Conservation (phyloP, 2,329 filamentous ascomycete genomes). For the Talaromyces sp. region DNA sequence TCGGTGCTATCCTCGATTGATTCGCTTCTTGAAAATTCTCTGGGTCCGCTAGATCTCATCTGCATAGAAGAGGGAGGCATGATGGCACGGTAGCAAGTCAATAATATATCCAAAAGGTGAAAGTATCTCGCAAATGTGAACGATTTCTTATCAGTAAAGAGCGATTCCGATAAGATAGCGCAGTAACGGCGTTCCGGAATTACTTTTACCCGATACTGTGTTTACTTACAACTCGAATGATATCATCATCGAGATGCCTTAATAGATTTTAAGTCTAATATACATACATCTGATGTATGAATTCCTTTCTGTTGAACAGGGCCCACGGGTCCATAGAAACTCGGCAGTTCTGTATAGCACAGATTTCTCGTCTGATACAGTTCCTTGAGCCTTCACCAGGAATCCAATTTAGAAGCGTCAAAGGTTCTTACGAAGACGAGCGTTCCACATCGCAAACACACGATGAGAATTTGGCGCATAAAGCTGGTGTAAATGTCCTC, state of each 20-base stretch:
- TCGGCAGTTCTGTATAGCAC: conserved; percentile 61
- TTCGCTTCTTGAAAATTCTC: conserved; percentile 11
- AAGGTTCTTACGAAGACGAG: conserved; percentile 14
- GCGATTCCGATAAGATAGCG: background rate
- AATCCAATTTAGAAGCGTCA: conserved; percentile 60
- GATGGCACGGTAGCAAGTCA: background rate
- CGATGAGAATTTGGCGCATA: conserved; percentile 57
- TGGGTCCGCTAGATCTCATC: conserved; percentile 21
- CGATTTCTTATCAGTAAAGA: background rate
- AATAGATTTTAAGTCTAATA: background rate
- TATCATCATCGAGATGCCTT: background rate
- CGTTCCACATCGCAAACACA: conserved; percentile 1
- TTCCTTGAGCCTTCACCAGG: conserved; percentile 66
- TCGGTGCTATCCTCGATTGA: background rate
- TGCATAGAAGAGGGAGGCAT: conserved; percentile 19
- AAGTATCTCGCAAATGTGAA: conserved; percentile 14
- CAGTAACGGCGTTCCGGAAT: background rate
- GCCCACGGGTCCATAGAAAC: conserved; percentile 66
- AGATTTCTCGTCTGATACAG: conserved; percentile 64
- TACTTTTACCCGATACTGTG: background rate
- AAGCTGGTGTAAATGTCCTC: conserved; percentile 73
- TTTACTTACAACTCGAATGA: background rate
- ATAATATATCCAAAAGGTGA: too few relatives aligned
- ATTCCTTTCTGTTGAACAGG: conserved; percentile 72
- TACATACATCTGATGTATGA: conserved; percentile 59